phyloP scores from a whole-genome alignment of 805 yeast species.

The Lipomyces lipofer region DNA sequence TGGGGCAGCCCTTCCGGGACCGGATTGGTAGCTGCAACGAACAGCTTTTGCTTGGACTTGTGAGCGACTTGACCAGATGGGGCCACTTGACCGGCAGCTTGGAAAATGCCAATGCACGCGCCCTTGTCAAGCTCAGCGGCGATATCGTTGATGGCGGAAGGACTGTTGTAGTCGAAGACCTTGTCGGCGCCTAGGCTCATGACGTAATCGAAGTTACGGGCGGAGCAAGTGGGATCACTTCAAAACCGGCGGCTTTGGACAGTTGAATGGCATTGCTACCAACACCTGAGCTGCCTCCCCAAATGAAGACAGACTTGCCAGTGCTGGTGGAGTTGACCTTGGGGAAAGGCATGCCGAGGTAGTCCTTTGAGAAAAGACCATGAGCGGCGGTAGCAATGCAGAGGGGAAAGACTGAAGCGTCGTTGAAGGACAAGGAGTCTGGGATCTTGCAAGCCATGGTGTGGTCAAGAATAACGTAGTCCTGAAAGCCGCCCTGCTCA shows the following conservation, averaged over 20 bases:
- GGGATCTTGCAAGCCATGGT: slow-evolving; percentile 25
- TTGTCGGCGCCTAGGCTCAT: slow-evolving; percentile 53
- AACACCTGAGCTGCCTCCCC: slow-evolving; percentile 71
- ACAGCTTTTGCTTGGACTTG: too few species aligned
- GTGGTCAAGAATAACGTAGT: slow-evolving; percentile 19
- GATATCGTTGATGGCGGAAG: slow-evolving; percentile 17
- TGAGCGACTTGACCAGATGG: too few species aligned
- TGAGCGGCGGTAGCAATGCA: slow-evolving; percentile 24
- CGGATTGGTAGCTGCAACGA: too few species aligned
- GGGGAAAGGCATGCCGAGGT: slow-evolving; percentile 3
- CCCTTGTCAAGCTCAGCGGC: neutral
- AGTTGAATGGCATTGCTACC: slow-evolving; percentile 61
- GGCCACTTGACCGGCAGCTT: too few species aligned
- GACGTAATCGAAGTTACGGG: slow-evolving; percentile 45
- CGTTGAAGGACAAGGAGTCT: slow-evolving; percentile 14
- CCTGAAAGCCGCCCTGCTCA: slow-evolving; percentile 23
- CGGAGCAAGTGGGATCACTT: slow-evolving; percentile 55
- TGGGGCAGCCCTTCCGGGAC: neutral
- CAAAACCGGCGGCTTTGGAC: slow-evolving; percentile 52
- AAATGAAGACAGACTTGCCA: slow-evolving; percentile 43
- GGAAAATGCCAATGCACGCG: neutral
- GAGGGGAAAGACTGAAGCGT: slow-evolving; percentile 32
- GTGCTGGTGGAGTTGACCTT: neutral
- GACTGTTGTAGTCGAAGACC: slow-evolving; percentile 48
- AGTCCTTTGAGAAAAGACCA: slow-evolving; percentile 1